Base-by-base conservation (phyloP, 176 grass and related monocot species). In the Elymus sibiricus region DNA sequence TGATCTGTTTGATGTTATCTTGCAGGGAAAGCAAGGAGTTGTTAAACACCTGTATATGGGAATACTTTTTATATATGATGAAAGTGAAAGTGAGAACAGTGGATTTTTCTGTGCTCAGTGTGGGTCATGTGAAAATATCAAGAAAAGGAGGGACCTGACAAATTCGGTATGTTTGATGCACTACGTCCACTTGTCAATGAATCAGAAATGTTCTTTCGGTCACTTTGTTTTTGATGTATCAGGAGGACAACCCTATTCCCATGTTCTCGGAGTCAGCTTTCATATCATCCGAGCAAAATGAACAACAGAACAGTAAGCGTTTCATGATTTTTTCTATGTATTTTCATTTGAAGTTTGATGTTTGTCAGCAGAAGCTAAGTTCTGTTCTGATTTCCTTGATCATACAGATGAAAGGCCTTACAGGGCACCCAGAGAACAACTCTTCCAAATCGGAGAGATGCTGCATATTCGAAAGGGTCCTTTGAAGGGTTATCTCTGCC, bases 401-500 rank as follows among this genome's bases (percentile, higher is more conserved):
- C 72, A 65, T 92, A 59, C 76, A 93, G 89, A 56, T 87, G 85
- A 89, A 78, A 92, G 91, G 68, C 56, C 81, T 79, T 74, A 87
- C 68, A 94, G 84, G 77, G 81, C 76, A 84, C 87, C 93, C 6
- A 92, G 92, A 78, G 97, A 94, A 40, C 91, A 93, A 66, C 79
- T 86, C 70, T 99, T 99, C 71, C 88, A 90, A 84, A 81, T 99
- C 74, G 97, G 97, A 53, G 92, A 99, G 84, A 91, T 76, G 63
- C 58, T 99, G 72, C 93, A 94, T 58, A 96, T 99, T 83, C 86
- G 70, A 24, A 95, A 94, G 93, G 97, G 97, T 68, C 94, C 90
- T 76, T 77, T 99, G 81, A 99, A 99, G 83, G 97, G 97, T n/a
- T 99, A 99, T 79, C 97, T 99, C 31, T 99, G 97, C 77, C 86